Conservation (phyloP, 768 basidiomycete genomes). For the Rubroboletus satanas region DNA sequence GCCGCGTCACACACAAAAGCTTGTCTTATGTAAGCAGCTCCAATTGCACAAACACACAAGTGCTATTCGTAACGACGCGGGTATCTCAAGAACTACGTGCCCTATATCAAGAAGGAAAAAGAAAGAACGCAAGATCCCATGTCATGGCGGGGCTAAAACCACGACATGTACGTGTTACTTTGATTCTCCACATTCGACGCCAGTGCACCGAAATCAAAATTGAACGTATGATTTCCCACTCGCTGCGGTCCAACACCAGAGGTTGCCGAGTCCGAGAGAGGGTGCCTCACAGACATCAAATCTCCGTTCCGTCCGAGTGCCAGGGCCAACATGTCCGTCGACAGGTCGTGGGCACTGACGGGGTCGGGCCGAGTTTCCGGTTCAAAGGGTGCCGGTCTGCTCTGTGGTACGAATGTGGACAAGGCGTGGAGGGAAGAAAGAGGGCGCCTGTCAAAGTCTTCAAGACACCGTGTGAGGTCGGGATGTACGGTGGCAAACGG, state of each 20-base stretch:
- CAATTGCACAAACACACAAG: not conserved
- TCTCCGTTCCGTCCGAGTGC: constrained; percentile 31
- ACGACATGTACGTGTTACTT: constrained; percentile 58
- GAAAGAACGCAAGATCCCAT: constrained; percentile 17
- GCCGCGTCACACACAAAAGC: constrained; percentile 18
- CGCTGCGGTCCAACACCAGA: constrained; percentile 32
- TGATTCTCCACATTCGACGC: constrained; percentile 54
- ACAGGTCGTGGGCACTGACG: constrained; percentile 25
- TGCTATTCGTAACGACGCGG: not conserved
- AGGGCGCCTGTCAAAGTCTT: constrained; percentile 21
- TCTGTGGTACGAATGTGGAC: constrained; percentile 23
- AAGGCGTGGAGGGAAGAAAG: constrained; percentile 19
- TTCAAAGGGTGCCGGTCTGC: constrained; percentile 14
- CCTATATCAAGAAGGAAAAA: constrained; percentile 15
- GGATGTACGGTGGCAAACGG: constrained; percentile 25
- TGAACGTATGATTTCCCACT: constrained; percentile 52
- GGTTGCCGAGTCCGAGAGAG: constrained; percentile 17
- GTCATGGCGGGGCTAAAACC: constrained; percentile 45
- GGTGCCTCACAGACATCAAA: constrained; percentile 16
- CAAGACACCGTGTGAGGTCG: constrained; percentile 23
- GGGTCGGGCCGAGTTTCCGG: constrained; percentile 18
- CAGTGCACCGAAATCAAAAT: constrained; percentile 61
- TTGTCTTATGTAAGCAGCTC: constrained; percentile 27
- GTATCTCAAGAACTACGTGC: constrained; percentile 11
- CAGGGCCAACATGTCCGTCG: constrained; percentile 32